phyloP scores from a whole-genome alignment of 2,329 filamentous ascomycete genomes.

The Thermothelomyces thermophilus region DNA sequence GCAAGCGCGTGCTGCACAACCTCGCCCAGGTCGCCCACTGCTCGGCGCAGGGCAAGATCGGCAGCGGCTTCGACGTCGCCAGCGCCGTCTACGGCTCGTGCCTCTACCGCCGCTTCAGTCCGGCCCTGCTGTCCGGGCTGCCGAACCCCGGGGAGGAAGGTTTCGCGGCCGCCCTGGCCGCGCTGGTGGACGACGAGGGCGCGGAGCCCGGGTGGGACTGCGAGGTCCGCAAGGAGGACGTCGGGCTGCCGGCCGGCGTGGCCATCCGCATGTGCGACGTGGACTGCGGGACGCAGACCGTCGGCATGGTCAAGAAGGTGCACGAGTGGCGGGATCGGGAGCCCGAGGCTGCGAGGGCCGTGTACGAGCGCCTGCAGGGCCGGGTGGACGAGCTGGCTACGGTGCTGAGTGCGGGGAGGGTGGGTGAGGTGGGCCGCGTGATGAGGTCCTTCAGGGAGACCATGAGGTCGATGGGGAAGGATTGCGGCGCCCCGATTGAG shows the following conservation, averaged over 20 bases:
- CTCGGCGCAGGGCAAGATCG: constrained; percentile 92
- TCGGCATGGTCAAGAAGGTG: constrained; percentile 91
- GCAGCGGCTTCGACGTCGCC: constrained; percentile 92
- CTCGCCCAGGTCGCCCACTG: constrained; percentile 91
- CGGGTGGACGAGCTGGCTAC: constrained; percentile 65
- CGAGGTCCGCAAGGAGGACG: constrained; percentile 61
- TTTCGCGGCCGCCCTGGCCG: constrained; percentile 60
- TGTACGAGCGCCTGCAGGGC: constrained; percentile 71
- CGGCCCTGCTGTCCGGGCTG: constrained; percentile 59
- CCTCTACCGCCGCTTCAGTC: constrained; percentile 87
- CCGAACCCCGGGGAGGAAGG: constrained; percentile 59
- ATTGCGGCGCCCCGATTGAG: constrained; percentile 79
- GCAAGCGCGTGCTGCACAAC: constrained; percentile 70
- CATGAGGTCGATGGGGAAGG: constrained; percentile 69
- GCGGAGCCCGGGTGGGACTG: constrained; percentile 63
- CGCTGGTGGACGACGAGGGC: constrained; percentile 53
- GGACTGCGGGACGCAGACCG: constrained; percentile 86
- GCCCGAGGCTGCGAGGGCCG: constrained; percentile 52
- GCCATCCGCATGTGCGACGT: constrained; percentile 92
- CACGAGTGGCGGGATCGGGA: constrained; percentile 70
- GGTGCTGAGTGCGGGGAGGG: constrained; percentile 49
- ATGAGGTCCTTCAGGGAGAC: constrained; percentile 50
- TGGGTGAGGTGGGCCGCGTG: constrained; percentile 38
- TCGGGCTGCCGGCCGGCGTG: constrained; percentile 62
- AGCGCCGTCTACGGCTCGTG: constrained; percentile 89